A percentile compares a stretch with the other conserved stretches of the same genome.
Evolutionary conservation across 768 basidiomycete genomes (phyloP).

Genomic region (Clitopilus hobsonii): DNA sequence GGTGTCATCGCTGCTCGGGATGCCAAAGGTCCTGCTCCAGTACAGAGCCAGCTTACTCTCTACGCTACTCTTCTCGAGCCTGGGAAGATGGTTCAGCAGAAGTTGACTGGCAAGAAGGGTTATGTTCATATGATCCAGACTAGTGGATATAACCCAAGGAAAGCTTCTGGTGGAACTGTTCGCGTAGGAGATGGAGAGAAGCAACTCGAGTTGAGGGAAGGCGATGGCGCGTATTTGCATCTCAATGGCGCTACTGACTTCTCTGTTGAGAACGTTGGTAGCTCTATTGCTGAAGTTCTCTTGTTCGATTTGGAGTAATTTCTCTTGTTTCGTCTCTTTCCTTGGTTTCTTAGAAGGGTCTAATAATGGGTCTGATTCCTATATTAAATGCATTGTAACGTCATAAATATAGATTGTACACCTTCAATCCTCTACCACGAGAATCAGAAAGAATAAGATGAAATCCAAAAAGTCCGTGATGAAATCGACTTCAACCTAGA

Average conservation of each 20-base stretch:
- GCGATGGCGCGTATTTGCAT: constrained; percentile 79
- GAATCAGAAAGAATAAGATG: too few species aligned
- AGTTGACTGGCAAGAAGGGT: constrained; percentile 52
- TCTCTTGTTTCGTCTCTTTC: too few species aligned
- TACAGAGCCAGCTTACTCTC: constrained; percentile 62
- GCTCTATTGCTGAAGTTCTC: constrained; percentile 67
- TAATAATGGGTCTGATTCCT: too few species aligned
- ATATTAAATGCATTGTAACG: too few species aligned
- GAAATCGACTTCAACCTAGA: background rate
- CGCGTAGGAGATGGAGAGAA: constrained; percentile 38
- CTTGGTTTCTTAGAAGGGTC: too few species aligned
- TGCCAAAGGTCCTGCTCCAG: constrained; percentile 75
- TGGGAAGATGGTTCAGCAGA: constrained; percentile 47
- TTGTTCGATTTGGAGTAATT: constrained; percentile 70
- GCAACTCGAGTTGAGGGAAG: constrained; percentile 65
- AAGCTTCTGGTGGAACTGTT: constrained; percentile 53
- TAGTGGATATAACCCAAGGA: constrained; percentile 67
- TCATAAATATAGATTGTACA: too few species aligned
- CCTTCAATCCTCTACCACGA: too few species aligned
- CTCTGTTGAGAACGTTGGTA: constrained; percentile 60
- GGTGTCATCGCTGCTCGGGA: constrained; percentile 63
- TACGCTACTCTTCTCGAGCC: constrained; percentile 72
- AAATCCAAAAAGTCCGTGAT: too few species aligned
- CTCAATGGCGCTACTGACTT: constrained; percentile 39
- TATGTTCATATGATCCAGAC: constrained; percentile 88